Evolutionary conservation across 2,329 filamentous ascomycete genomes (phyloP).

Genomic region (Paraconiothyrium sp.): DNA sequence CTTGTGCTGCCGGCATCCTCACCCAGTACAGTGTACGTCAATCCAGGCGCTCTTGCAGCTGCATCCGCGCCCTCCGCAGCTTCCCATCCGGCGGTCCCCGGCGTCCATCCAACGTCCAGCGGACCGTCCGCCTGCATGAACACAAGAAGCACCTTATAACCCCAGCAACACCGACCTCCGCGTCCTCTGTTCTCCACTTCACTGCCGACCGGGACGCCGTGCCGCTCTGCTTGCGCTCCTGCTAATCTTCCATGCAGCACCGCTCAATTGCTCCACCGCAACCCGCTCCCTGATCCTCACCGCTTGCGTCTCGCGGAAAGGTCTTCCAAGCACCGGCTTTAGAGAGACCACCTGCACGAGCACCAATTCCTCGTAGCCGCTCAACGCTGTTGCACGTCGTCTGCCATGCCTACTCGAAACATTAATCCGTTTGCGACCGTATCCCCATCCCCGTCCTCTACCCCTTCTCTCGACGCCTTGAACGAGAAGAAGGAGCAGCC

Average conservation of each 20-base stretch:
- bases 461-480: constrained; percentile 60
- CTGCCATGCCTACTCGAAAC: constrained; percentile 70
- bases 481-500: constrained; percentile 64
- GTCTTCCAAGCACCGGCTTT: constrained; percentile 4
- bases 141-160: constrained; percentile 13
- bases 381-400: constrained; percentile 11
- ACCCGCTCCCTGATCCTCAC: constrained; percentile 20
- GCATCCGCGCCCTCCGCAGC: constrained; percentile 32
- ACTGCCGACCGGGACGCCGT: constrained; percentile 1
- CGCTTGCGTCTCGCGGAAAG: constrained; percentile 26
- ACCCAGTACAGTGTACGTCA: constrained; percentile 36
- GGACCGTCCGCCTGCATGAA: constrained; percentile 18
- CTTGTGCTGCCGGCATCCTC: constrained; percentile 3
- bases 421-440: constrained; percentile 67
- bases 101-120: constrained; percentile 26
- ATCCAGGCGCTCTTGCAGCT: constrained; percentile 12
- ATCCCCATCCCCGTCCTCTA: constrained; percentile 56
- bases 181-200: constrained; percentile 8
- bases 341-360: constrained; percentile 8
- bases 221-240: constrained; percentile 8
- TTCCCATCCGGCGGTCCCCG: constrained; percentile 39
- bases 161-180: constrained; percentile 9
- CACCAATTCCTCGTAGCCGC: constrained; percentile 6
- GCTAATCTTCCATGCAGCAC: constrained; percentile 30
- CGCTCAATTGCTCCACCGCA: constrained; percentile 15